phyloP scores from a whole-genome alignment of 108 stramenopile genomes.

The Cyclotella cryptica region DNA sequence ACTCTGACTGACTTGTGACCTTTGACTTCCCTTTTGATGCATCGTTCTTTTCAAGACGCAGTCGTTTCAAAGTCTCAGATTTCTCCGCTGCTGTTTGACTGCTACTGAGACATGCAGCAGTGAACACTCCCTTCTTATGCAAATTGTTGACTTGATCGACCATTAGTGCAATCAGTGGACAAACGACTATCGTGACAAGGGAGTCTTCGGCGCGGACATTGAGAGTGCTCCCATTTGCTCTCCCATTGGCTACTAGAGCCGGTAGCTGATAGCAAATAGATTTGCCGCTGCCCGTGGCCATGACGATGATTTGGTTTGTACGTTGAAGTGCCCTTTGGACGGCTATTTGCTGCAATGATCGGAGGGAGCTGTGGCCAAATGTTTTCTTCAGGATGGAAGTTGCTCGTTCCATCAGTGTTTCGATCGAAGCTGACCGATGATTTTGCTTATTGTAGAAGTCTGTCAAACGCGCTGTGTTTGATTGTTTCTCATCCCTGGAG shows the following conservation, averaged over 20 bases:
- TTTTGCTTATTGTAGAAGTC: constrained; percentile 28
- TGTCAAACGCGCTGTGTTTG: constrained; percentile 1
- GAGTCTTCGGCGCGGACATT: constrained; percentile 33
- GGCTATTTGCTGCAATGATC: constrained; percentile 67
- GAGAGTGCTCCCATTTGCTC: not conserved
- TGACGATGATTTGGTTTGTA: constrained; percentile 78
- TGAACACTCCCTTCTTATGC: constrained; percentile 59
- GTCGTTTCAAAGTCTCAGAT: constrained; percentile 53
- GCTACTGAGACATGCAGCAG: constrained; percentile 71
- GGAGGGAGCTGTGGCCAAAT: constrained; percentile 62
- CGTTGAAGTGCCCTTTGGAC: constrained; percentile 59
- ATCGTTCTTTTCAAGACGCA: constrained; percentile 38
- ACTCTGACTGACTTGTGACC: not conserved
- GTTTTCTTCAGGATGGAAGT: constrained; percentile 44
- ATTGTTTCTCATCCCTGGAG: not conserved
- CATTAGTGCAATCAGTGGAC: constrained; percentile 96
- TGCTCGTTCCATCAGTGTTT: constrained; percentile 32
- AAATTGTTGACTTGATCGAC: constrained; percentile 92
- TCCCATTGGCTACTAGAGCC: constrained; percentile 69
- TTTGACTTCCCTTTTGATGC: constrained; percentile 23
- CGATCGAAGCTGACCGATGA: constrained; percentile 12
- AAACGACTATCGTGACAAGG: constrained; percentile 93
- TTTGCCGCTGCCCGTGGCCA: constrained; percentile 98
- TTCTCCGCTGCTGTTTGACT: constrained; percentile 61
- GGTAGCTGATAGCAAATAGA: constrained; percentile 95